Percentiles rank a stretch among this genome's conserved stretches.
phyloP scores from a whole-genome alignment of 2,329 filamentous ascomycete genomes.

The Colletotrichum aenigma region DNA sequence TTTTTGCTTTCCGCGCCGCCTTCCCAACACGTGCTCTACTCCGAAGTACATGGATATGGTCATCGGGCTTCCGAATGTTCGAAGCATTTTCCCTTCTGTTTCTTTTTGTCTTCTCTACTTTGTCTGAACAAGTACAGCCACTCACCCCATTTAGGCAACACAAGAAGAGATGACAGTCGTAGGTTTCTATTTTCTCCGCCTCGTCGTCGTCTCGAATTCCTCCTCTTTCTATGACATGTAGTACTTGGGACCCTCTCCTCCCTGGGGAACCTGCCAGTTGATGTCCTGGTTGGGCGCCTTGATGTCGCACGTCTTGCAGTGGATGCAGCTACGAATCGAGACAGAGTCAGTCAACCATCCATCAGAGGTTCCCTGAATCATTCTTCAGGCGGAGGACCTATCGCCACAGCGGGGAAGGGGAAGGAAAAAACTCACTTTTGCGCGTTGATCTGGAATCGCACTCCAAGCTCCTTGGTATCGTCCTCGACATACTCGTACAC shows the following conservation, averaged over 20 bases:
- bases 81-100: not conserved
- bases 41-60: not conserved
- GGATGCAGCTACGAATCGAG: slow-evolving; percentile 75
- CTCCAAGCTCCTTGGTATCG: slow-evolving; percentile 80
- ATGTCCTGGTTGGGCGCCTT: slow-evolving; percentile 97
- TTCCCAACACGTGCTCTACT: not conserved
- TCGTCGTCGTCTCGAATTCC: not conserved
- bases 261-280: slow-evolving; percentile 94
- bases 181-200: not conserved
- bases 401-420: not conserved
- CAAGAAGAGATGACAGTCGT: not conserved
- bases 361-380: not conserved
- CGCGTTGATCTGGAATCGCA: slow-evolving; percentile 96
- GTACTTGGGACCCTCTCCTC: slow-evolving; percentile 79
- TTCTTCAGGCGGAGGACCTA: not conserved
- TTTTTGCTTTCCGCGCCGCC: not conserved
- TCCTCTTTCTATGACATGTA: slow-evolving; percentile 62
- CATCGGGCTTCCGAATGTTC: not conserved
- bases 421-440: slow-evolving; percentile 78
- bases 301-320: slow-evolving; percentile 99
- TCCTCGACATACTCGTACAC: slow-evolving; percentile 99
- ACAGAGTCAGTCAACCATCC: not conserved
- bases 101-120: not conserved
- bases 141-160: not conserved
- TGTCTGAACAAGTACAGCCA: not conserved